A percentile compares a stretch with the other conserved stretches of the same genome.
Evolutionary conservation across 2,329 filamentous ascomycete genomes (phyloP).

Genomic region (Epichloe festucae): DNA sequence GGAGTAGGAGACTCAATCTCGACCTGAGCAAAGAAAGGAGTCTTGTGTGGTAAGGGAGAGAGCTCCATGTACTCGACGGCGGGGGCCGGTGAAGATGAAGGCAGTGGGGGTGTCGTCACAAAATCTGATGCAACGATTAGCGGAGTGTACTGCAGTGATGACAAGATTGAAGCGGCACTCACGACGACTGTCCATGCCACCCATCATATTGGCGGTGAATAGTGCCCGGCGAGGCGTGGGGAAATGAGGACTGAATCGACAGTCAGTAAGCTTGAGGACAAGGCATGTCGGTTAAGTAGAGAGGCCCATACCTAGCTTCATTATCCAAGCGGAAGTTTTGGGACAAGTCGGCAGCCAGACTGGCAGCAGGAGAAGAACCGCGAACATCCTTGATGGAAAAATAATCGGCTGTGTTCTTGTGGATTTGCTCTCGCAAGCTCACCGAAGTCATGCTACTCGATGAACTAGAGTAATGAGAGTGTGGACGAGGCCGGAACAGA

Average conservation of each 20-base stretch:
- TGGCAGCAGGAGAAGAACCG: constrained; percentile 82
- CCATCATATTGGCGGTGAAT: constrained; percentile 26
- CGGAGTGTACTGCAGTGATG: not conserved
- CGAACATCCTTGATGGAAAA: constrained; percentile 66
- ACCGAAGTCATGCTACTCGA: constrained; percentile 51
- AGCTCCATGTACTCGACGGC: constrained; percentile 77
- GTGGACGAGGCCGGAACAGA: constrained; percentile 37
- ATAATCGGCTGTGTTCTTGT: constrained; percentile 55
- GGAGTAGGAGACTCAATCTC: constrained; percentile 63
- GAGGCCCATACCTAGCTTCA: constrained; percentile 55
- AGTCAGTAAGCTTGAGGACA: not conserved
- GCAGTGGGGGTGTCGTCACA: constrained; percentile 73
- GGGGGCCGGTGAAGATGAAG: constrained; percentile 66
- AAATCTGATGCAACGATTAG: constrained; percentile 36
- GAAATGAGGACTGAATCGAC: constrained; percentile 23
- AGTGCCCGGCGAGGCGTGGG: constrained; percentile 28
- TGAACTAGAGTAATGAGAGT: constrained; percentile 35
- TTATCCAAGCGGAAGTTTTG: constrained; percentile 94
- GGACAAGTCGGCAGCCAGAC: constrained; percentile 83
- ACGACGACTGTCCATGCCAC: constrained; percentile 24
- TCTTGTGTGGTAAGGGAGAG: constrained; percentile 84
- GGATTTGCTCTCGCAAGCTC: constrained; percentile 66
- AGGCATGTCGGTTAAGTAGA: not conserved
- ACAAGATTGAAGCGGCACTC: not conserved
- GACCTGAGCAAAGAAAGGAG: constrained; percentile 50